These are phyloP conservation scores for Fraxinus platypoda DNA, from an alignment of 305 asterid genomes.

Conservation along the genomic window DNA sequence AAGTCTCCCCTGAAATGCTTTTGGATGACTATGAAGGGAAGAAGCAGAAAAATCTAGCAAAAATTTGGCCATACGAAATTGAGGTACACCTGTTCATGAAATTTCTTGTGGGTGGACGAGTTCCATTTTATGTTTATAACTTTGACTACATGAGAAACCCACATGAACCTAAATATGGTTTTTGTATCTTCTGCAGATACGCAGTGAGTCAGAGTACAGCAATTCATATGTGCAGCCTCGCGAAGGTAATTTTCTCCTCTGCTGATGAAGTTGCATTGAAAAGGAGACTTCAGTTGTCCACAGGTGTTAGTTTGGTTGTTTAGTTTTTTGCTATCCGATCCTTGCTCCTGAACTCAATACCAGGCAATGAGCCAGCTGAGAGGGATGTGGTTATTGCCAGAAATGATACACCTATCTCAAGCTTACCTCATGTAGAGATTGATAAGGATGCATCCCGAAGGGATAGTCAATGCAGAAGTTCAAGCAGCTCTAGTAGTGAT, in stretches of 20 bases:
- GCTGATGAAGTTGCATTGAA: slow-evolving; percentile 10
- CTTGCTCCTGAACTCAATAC: slow-evolving; percentile 13
- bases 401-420: slow-evolving; percentile 50
- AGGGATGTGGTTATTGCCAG: slow-evolving; percentile 69
- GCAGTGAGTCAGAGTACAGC: slow-evolving; percentile 46
- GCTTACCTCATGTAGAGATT: slow-evolving; percentile 46
- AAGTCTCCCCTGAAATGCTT: slow-evolving; percentile 33
- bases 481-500: slow-evolving; percentile 62
- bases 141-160: background rate
- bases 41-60: slow-evolving; percentile 44
- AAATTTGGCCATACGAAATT: slow-evolving; percentile 27
- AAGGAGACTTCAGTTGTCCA: background rate
- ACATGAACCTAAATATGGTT: background rate
- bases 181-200: slow-evolving; percentile 38
- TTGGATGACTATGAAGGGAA: slow-evolving; percentile 48
- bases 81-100: slow-evolving; percentile 42
- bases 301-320: background rate
- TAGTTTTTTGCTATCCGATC: background rate
- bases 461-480: slow-evolving; percentile 46
- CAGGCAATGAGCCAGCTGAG: slow-evolving; percentile 55
- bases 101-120: background rate
- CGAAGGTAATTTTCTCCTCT: slow-evolving; percentile 39
- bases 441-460: slow-evolving; percentile 35
- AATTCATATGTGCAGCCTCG: slow-evolving; percentile 41
- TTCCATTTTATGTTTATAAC: background rate